These are phyloP conservation scores for Areca catechu DNA, from an alignment of 176 grass and related monocot genomes.

Conservation along the genomic window DNA sequence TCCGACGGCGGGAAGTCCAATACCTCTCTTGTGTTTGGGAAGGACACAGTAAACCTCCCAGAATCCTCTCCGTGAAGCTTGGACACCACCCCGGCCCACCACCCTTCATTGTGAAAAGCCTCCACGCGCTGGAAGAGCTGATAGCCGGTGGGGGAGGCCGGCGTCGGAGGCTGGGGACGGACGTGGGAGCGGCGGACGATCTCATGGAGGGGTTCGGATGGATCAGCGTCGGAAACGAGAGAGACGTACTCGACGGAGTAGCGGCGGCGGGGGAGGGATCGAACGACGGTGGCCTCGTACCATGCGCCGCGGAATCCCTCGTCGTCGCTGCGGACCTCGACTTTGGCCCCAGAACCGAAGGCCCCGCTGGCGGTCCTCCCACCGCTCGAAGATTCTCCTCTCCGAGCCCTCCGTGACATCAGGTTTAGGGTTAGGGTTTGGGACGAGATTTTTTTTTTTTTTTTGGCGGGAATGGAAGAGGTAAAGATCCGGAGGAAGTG, in stretches of 20 bases:
- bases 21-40: slow-evolving; percentile 52
- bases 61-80: too few relatives aligned
- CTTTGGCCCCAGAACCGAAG: slow-evolving; percentile 14
- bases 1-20: slow-evolving; percentile 20
- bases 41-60: slow-evolving; percentile 30
- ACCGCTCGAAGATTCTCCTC: too few relatives aligned
- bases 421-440: too few relatives aligned
- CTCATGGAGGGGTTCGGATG: slow-evolving; percentile 25
- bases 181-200: slow-evolving; percentile 14
- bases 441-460: too few relatives aligned
- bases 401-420: too few relatives aligned
- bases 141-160: slow-evolving; percentile 2
- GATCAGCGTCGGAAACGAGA: slow-evolving; percentile 33
- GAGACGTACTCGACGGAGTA: slow-evolving; percentile 32
- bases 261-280: neutral
- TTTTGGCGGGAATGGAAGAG: too few relatives aligned
- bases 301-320: slow-evolving; percentile 54
- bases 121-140: slow-evolving; percentile 36
- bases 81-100: slow-evolving; percentile 57
- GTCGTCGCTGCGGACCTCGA: slow-evolving; percentile 61
- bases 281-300: slow-evolving; percentile 51
- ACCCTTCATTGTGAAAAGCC: slow-evolving; percentile 67
- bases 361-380: neutral
- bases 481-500: too few relatives aligned
- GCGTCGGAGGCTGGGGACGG: slow-evolving; percentile 25